Percentiles rank a stretch among this genome's conserved stretches.
Conservation (phyloP, 2,329 filamentous ascomycete genomes). For the Aspergillus calidoustus region DNA sequence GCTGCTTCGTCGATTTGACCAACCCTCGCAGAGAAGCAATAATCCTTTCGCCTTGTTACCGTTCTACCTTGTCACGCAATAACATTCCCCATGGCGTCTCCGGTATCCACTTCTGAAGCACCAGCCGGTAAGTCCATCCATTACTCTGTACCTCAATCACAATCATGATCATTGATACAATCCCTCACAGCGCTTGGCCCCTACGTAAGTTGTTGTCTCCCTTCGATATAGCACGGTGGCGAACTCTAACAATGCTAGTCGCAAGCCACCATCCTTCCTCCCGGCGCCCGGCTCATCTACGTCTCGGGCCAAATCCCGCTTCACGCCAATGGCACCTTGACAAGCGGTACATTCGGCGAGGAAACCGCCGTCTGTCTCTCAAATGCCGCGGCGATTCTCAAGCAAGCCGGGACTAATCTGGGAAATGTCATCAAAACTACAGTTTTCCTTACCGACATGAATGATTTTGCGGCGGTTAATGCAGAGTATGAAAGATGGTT, state of each 20-base stretch:
- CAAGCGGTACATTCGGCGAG: background rate
- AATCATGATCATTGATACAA: background rate
- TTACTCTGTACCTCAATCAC: background rate
- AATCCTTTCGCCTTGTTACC: background rate
- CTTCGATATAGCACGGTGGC: too few relatives aligned
- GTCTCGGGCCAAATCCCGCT: background rate
- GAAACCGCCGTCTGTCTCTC: background rate
- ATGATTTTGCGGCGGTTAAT: background rate
- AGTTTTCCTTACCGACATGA: background rate
- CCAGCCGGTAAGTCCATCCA: background rate
- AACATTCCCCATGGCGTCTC: background rate
- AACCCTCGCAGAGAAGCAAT: background rate
- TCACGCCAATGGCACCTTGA: background rate
- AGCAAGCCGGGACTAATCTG: background rate
- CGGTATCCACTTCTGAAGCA: background rate
- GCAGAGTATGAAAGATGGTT: background rate
- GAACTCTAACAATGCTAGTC: background rate
- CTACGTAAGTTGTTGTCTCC: background rate
- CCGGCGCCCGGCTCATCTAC: background rate
- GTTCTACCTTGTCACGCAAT: background rate
- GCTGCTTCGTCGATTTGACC: background rate
- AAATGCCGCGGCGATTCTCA: background rate
- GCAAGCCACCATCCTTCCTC: background rate
- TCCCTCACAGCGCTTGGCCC: background rate
- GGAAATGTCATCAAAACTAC: background rate